These are phyloP conservation scores for Termitomyces eurrhizus DNA, from an alignment of 768 basidiomycete genomes.

Conservation along the genomic window DNA sequence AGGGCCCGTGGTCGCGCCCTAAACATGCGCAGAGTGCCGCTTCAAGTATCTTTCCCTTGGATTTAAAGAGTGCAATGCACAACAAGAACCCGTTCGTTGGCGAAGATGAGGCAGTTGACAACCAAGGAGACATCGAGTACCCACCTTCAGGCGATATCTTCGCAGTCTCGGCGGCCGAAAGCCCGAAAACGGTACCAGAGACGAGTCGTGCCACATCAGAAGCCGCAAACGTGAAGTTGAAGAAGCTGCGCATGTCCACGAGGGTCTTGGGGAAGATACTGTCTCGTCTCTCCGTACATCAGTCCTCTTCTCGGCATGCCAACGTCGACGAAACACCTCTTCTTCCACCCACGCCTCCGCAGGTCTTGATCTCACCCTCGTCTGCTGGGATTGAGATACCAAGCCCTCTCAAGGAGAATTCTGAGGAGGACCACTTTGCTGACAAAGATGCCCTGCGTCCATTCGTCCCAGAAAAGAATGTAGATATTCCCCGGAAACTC, in stretches of 20 bases:
- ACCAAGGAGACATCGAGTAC: neutral
- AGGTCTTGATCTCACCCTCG: slow-evolving; percentile 11
- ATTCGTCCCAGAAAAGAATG: neutral
- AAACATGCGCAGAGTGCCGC: slow-evolving; percentile 2
- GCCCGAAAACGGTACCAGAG: neutral
- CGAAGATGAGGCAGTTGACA: neutral
- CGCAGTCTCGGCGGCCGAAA: neutral
- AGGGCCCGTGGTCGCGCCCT: slow-evolving; percentile 13
- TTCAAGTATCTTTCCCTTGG: slow-evolving; percentile 2
- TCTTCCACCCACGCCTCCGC: slow-evolving; percentile 9
- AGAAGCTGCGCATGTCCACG: slow-evolving; percentile 9
- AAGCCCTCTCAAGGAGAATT: neutral
- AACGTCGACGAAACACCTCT: slow-evolving; percentile 2
- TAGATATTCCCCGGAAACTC: neutral
- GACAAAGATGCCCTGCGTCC: neutral
- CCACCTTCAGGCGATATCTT: neutral
- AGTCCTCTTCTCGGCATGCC: neutral
- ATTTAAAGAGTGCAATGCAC: slow-evolving; percentile 1
- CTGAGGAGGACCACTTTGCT: neutral
- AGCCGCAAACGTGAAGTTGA: neutral
- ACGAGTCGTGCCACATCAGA: neutral
- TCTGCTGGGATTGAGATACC: slow-evolving; percentile 12
- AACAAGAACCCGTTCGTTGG: neutral
- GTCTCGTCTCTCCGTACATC: slow-evolving; percentile 12
- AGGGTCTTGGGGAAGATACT: slow-evolving; percentile 17